These are phyloP conservation scores for Cadophora sp. DNA, from an alignment of 2,329 filamentous ascomycete genomes.

Conservation along the genomic window DNA sequence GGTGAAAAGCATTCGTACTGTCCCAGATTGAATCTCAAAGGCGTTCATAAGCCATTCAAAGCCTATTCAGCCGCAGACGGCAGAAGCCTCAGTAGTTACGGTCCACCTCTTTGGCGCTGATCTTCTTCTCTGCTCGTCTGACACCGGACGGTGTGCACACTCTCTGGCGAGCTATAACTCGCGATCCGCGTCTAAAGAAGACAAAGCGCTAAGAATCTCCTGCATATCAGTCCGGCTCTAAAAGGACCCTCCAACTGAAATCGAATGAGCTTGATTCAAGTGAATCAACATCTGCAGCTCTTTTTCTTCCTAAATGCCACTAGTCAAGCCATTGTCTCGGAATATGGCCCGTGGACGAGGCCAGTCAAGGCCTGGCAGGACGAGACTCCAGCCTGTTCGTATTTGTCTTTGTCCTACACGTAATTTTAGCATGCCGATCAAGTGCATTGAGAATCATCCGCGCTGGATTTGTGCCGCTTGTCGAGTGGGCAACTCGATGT, in stretches of 20 bases:
- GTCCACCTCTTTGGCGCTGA: neutral
- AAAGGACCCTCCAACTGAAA: neutral
- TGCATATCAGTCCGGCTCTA: constrained; percentile 2
- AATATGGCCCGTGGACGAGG: constrained; percentile 5
- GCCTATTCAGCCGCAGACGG: neutral
- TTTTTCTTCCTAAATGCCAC: neutral
- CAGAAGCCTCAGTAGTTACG: neutral
- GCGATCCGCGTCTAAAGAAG: neutral
- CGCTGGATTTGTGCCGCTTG: neutral
- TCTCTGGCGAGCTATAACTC: neutral
- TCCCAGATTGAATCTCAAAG: neutral
- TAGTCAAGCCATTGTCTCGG: neutral
- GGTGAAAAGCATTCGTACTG: neutral
- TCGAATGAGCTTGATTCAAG: neutral
- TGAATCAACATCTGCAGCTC: too few relatives aligned
- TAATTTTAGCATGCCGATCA: neutral
- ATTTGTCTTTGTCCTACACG: neutral
- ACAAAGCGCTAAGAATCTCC: neutral
- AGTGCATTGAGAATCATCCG: neutral
- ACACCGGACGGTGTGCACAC: neutral
- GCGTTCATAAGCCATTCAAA: neutral
- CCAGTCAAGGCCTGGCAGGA: neutral
- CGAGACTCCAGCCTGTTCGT: neutral
- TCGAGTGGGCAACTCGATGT: neutral
- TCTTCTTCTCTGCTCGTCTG: constrained; percentile 3